Conservation (phyloP, 257 asterid genomes). For the Cruciata laevipes region DNA sequence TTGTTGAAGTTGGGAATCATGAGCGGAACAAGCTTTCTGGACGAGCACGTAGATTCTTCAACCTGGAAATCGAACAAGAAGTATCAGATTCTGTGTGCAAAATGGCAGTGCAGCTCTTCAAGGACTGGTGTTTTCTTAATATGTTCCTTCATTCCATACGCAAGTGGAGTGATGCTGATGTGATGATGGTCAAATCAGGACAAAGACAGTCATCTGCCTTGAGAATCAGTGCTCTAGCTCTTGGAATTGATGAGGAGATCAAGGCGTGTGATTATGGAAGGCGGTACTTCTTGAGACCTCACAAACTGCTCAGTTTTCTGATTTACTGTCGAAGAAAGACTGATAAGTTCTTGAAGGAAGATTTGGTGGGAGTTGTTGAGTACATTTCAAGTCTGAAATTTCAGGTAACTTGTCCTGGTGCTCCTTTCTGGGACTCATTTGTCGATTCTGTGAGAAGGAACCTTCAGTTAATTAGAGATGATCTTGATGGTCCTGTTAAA, state of each 20-base stretch:
- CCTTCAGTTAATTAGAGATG: background rate
- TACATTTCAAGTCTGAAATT: background rate
- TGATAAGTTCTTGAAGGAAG: background rate
- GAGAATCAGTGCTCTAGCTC: background rate
- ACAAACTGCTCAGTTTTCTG: too few species aligned
- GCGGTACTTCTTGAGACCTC: too few species aligned
- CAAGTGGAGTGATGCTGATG: constrained; percentile 5
- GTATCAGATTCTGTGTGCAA: background rate
- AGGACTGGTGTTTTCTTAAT: background rate
- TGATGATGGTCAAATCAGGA: background rate
- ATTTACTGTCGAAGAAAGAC: too few species aligned
- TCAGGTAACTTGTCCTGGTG: background rate
- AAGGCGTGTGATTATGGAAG: too few species aligned
- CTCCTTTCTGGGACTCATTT: background rate
- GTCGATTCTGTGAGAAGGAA: background rate
- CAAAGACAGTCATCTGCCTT: background rate
- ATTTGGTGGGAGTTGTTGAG: background rate
- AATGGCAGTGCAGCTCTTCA: background rate
- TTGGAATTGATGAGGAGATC: background rate
- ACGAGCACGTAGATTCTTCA: background rate
- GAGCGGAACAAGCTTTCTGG: background rate
- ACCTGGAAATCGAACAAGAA: background rate
- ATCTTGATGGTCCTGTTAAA: background rate
- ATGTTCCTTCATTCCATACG: background rate
- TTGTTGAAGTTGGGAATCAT: background rate